Evolutionary conservation across 2,329 filamentous ascomycete species (phyloP).

Genomic region (Parastagonospora nodorum): DNA sequence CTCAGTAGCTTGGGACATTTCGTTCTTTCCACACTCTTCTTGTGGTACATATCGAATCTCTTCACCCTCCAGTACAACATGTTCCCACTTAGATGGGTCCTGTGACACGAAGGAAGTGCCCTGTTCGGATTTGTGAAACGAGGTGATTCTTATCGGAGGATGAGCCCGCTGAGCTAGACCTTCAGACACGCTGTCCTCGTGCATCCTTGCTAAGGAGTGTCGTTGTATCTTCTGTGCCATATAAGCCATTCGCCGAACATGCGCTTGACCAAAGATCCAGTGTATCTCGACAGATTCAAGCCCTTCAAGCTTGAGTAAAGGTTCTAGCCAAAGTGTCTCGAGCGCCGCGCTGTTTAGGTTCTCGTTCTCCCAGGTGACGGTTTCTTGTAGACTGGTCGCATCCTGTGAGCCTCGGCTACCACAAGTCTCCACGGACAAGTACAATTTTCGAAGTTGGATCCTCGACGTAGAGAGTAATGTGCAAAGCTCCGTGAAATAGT

Average conservation of each 20-base stretch:
- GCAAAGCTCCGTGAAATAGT: conserved; percentile 29
- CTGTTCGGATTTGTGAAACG: too few species aligned
- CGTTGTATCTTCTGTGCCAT: conserved; percentile 14
- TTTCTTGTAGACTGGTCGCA: not conserved
- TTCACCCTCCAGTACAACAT: too few species aligned
- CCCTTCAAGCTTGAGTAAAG: conserved; percentile 16
- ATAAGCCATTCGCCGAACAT: conserved; percentile 17
- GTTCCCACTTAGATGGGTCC: too few species aligned
- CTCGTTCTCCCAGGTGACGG: conserved; percentile 3
- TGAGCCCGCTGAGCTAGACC: not conserved
- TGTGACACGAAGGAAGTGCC: too few species aligned
- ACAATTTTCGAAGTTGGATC: conserved; percentile 19
- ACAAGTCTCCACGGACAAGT: conserved; percentile 19
- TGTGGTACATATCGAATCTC: too few species aligned
- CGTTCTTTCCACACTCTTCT: too few species aligned
- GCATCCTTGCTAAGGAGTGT: conserved; percentile 15
- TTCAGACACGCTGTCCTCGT: not conserved
- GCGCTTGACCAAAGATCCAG: conserved; percentile 20
- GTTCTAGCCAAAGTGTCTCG: conserved; percentile 23
- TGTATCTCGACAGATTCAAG: conserved; percentile 19
- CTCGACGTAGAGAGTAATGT: conserved; percentile 21
- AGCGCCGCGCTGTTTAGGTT: conserved; percentile 10
- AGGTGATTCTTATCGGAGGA: too few species aligned
- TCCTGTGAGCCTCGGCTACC: not conserved
- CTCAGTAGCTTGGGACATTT: too few species aligned